Conservation (phyloP, 805 yeast genomes). For the Sugiyamaella floridensis region DNA sequence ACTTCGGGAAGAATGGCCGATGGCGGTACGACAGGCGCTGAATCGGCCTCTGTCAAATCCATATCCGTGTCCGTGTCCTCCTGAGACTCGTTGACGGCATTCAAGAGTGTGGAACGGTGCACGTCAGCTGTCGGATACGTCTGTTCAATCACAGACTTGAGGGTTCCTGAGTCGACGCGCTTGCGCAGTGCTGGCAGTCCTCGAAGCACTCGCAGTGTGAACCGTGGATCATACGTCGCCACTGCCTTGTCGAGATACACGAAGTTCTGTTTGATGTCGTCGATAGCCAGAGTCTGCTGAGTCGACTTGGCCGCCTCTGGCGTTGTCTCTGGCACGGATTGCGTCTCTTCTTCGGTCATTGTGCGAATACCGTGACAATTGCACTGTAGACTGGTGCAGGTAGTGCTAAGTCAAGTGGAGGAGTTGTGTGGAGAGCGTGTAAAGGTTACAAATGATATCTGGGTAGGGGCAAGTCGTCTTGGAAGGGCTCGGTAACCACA, state of each 20-base stretch:
- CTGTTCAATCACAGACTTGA: conserved; percentile 47
- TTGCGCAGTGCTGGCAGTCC: conserved; percentile 73
- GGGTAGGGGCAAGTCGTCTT: too few relatives aligned
- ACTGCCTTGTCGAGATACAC: conserved; percentile 55
- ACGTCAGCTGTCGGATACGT: conserved; percentile 49
- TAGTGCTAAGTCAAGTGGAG: too few relatives aligned
- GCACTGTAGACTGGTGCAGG: neutral
- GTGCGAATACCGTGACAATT: neutral
- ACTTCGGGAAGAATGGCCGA: conserved; percentile 61
- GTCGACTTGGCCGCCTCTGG: neutral
- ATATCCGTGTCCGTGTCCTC: conserved; percentile 15
- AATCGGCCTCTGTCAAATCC: conserved; percentile 14
- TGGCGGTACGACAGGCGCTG: conserved; percentile 3
- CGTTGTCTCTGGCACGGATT: neutral
- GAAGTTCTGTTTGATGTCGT: conserved; percentile 36
- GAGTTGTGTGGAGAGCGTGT: too few relatives aligned
- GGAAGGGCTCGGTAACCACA: too few relatives aligned
- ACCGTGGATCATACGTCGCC: conserved; percentile 73
- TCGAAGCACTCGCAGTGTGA: conserved; percentile 76
- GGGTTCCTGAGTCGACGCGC: conserved; percentile 46
- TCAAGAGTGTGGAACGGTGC: conserved; percentile 32
- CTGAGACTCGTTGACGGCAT: neutral
- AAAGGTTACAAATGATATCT: too few relatives aligned
- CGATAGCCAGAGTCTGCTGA: conserved; percentile 11
- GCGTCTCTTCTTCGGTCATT: neutral